Base-by-base conservation (phyloP, 2,329 filamentous ascomycete genomes). In the Alternaria hordeiaustralica region DNA sequence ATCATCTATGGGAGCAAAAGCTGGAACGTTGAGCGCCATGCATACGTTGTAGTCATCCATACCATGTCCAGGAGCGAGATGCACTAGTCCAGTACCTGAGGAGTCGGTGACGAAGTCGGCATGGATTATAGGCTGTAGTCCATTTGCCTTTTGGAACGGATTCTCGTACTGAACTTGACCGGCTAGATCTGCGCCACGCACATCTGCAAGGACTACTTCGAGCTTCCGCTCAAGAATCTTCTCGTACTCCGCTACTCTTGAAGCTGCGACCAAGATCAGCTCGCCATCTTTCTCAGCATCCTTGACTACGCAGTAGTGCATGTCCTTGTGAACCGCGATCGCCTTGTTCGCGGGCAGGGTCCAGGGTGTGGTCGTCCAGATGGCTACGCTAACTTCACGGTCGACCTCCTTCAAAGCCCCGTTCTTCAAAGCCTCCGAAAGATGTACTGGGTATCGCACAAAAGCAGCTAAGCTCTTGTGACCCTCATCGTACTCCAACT, bases 301-400 rank as follows among this genome's bases (percentile, higher is more conserved):
- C 23, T 85, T 82, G 41, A 96, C 82, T 20, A 97, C 80, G 5
- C 85, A 84, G 77, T 98, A 99, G 46, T 88, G 83, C 64, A 98
- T 81, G 43, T 92, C 88, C 7, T 87, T 83, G 71, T 93, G 89
- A 36, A 98, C 86, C 3, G 93, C 94, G 77, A 99, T 94, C 0
- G 93, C 94, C 75, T 89, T 89, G 78, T 99, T 99, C 2, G 95
- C 94, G 0, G 96, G 95, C 6, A 99, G 84, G 0, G 96, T 99
- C 96, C 96, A 99, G 0, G 96, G 96, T 1, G 96, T 99, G 0
- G 96, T 99, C 2, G 96, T 99, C 96, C 96, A 99, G 55, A 98
- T 92, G n/a, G 96, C 86, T n/a, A 92, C 93, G 77, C 87, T 91
- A 11, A 97, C 26, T 1, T 70, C 62, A 1, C 66, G 67, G 5